These are phyloP conservation scores for Nadsonia commutata DNA, from an alignment of 1,139 yeast species.

Conservation along the genomic window DNA sequence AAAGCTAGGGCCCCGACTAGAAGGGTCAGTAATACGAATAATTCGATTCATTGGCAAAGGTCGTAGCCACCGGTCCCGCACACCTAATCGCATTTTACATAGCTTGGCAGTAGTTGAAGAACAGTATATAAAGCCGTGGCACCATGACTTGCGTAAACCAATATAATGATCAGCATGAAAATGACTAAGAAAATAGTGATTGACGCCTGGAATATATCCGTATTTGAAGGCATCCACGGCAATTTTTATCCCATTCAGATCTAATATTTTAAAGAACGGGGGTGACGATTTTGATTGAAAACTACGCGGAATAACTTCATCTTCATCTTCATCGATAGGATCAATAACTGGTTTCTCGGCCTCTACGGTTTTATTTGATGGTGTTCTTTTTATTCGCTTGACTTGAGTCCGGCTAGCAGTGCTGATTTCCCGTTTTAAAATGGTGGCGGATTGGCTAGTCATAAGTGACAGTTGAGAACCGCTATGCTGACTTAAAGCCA, in stretches of 20 bases:
- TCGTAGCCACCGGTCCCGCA: conserved; percentile 37
- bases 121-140: conserved; percentile 51
- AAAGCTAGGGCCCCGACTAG: no score
- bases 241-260: conserved; percentile 16
- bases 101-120: conserved; percentile 53
- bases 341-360: not conserved
- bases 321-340: not conserved
- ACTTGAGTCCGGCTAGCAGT: not conserved
- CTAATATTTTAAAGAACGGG: conserved; percentile 25
- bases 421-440: not conserved
- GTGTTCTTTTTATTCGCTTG: not conserved
- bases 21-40: conserved; percentile 9
- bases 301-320: not conserved
- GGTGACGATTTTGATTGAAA: conserved; percentile 4
- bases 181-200: conserved; percentile 32
- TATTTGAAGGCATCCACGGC: conserved; percentile 29
- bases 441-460: not conserved
- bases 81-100: conserved; percentile 37
- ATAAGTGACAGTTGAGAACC: not conserved
- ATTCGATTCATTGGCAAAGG: conserved; percentile 32
- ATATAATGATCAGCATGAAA: conserved; percentile 92
- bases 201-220: conserved; percentile 22
- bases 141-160: conserved; percentile 70
- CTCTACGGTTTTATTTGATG: not conserved
- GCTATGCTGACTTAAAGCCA: not conserved